A percentile compares a stretch with the other conserved stretches of the same genome.
These are phyloP conservation scores for Monilinia polystroma DNA, from an alignment of 2,329 filamentous ascomycete species.

Conservation along the genomic window DNA sequence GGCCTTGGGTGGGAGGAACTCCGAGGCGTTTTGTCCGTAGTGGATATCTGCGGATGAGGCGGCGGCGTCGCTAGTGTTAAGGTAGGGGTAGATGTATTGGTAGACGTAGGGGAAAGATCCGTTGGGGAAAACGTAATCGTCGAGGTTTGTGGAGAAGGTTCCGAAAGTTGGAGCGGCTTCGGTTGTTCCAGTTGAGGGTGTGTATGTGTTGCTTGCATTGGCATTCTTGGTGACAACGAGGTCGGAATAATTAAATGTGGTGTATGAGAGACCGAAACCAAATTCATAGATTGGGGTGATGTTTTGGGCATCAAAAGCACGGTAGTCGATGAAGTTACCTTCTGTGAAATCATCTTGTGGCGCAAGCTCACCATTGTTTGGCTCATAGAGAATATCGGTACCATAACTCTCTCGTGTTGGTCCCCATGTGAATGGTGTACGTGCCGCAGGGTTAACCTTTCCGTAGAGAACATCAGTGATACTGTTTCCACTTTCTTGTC, in stretches of 20 bases:
- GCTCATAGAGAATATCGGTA: conserved; percentile 47
- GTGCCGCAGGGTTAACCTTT: conserved; percentile 71
- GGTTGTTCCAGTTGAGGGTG: conserved; percentile 60
- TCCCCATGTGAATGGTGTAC: conserved; percentile 80
- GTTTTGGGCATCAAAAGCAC: conserved; percentile 64
- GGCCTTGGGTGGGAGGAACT: conserved; percentile 46
- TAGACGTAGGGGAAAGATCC: conserved; percentile 47
- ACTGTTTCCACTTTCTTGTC: conserved; percentile 79
- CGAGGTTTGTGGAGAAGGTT: conserved; percentile 59
- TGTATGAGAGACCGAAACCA: conserved; percentile 78
- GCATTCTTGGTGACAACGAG: conserved; percentile 46
- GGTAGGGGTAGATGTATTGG: conserved; percentile 56
- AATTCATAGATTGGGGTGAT: conserved; percentile 76
- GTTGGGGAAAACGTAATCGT: conserved; percentile 69
- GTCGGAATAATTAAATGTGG: conserved; percentile 73
- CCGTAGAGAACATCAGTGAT: conserved; percentile 84
- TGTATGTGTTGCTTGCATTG: conserved; percentile 32
- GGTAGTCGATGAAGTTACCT: conserved; percentile 80
- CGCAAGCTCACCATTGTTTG: conserved; percentile 64
- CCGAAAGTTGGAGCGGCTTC: conserved; percentile 61
- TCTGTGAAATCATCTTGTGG: conserved; percentile 75
- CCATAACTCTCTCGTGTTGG: conserved; percentile 51
- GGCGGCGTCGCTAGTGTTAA: conserved; percentile 48
- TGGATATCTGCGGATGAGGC: conserved; percentile 51
- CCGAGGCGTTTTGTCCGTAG: conserved; percentile 35